These are phyloP conservation scores for Ophiostoma quercus DNA, from an alignment of 2,329 filamentous ascomycete genomes.

Conservation along the genomic window DNA sequence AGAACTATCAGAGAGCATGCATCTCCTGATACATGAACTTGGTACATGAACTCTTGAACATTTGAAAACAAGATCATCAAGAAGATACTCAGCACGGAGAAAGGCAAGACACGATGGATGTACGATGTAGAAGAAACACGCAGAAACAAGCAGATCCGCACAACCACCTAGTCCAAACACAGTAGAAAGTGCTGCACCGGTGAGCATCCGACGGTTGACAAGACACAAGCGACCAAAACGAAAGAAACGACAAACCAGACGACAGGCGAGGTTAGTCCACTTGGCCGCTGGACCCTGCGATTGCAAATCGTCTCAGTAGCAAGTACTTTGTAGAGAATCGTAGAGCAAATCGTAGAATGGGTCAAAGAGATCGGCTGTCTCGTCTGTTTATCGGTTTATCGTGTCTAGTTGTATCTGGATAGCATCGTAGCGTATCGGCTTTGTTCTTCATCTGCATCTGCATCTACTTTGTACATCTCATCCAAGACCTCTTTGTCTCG, in stretches of 20 bases:
- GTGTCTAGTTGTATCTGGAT: not conserved
- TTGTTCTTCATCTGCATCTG: not conserved
- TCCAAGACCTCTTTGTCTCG: not conserved
- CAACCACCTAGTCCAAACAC: not conserved
- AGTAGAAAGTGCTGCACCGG: conserved; percentile 7
- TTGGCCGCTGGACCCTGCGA: not conserved
- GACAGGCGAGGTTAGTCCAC: not conserved
- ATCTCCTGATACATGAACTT: no score
- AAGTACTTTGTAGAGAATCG: no score
- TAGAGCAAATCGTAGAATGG: not conserved
- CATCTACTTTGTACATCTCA: no score
- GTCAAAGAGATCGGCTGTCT: conserved; percentile 5
- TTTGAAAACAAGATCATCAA: no score
- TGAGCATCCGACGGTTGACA: conserved; percentile 3
- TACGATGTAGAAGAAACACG: not conserved
- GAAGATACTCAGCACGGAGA: no score
- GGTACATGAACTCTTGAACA: no score
- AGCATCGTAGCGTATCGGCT: not conserved
- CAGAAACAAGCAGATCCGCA: not conserved
- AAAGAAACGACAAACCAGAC: no score
- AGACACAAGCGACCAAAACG: not conserved
- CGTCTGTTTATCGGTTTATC: not conserved
- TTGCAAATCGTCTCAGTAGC: not conserved
- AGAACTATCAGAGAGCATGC: no score
- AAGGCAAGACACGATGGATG: no score